Evolutionary conservation across 495 filamentous ascomycete genomes (phyloP).

Genomic region (Penicillium arizonense): DNA sequence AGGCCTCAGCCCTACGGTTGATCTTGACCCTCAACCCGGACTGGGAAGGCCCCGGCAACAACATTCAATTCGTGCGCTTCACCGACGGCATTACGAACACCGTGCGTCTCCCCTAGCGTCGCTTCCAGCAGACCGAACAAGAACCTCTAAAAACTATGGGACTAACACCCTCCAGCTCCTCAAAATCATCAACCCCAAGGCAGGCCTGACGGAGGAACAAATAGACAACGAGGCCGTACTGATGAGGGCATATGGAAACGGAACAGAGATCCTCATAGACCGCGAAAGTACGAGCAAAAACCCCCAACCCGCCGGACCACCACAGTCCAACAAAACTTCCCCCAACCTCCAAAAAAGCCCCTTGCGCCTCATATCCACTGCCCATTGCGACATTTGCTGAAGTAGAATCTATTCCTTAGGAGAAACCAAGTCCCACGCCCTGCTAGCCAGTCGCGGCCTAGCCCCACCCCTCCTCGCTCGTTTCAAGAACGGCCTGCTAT

Average conservation of each 20-base stretch:
- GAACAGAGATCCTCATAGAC: constrained; percentile 94
- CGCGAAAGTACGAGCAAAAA: constrained; percentile 71
- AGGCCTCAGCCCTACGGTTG: constrained; percentile 72
- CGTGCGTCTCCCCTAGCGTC: constrained; percentile 43
- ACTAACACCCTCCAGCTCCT: constrained; percentile 54
- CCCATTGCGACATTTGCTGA: constrained; percentile 40
- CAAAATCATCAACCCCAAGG: constrained; percentile 81
- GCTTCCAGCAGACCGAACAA: not conserved
- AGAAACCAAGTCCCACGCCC: constrained; percentile 66
- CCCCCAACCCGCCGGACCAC: constrained; percentile 9
- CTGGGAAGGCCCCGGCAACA: constrained; percentile 72
- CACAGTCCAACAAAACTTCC: not conserved
- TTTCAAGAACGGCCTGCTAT: constrained; percentile 95
- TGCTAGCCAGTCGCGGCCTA: constrained; percentile 75
- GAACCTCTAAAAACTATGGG: not conserved
- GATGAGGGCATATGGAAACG: constrained; percentile 90
- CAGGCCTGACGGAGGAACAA: constrained; percentile 72
- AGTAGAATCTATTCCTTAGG: constrained; percentile 46
- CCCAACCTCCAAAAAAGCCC: constrained; percentile 3
- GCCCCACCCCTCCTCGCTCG: constrained; percentile 86
- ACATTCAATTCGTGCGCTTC: constrained; percentile 86
- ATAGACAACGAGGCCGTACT: constrained; percentile 86
- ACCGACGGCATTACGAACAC: constrained; percentile 99
- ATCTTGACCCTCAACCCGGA: constrained; percentile 78
- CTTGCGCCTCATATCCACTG: constrained; percentile 11